Evolutionary conservation across 2,329 filamentous ascomycete genomes (phyloP), one percentile per base, ranked within the genome.

Genomic region (Ophiostoma quercus): DNA sequence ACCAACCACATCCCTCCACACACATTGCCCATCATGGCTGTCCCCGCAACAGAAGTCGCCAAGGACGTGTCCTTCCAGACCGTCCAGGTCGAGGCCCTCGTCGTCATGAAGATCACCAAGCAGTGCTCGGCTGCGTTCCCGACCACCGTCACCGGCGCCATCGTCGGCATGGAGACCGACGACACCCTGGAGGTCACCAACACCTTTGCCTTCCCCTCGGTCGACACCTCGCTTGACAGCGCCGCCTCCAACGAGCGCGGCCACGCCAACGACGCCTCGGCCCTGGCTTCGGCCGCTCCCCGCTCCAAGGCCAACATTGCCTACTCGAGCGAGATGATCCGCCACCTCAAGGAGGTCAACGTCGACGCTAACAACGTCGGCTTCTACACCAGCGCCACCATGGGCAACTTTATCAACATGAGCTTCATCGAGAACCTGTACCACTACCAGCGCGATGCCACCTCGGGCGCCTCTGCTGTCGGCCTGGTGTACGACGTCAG

Each of bases 71-170:
- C 91, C 80, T 86, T 96, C 82, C 63, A 90, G 85, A 87, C 92
- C 81, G 92, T 97, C 77, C 92, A 96, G 84, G 90, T 98, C 78
- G 94, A 97, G 85, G 92, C 94, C 77, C 85, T 98, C 85, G 94
- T 96, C 77, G 92, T 96, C 76, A 94, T 97, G 91, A 97, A 97
- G 85, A 94, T 98, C 79, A 94, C 96, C 81, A 97, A 96, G 83
- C 94, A 97, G 84, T 92, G 92, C 83, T 90, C 92, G 71, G 87
- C 91, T 76, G 86, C 87, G 69, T 97, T 97, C 83, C 94, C 94
- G 67, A 94, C 92, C 68, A 89, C 89, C 70, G 92, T 93, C 70
- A 97, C 94, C 70, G 94, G 94, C 73, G 92, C 91, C 73, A 87
- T 97, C 72, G 93, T 97, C 72, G 95, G 95, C 76, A 94, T 98